phyloP scores from a whole-genome alignment of 108 stramenopile genomes.

The Cylindrotheca fusiformis region DNA sequence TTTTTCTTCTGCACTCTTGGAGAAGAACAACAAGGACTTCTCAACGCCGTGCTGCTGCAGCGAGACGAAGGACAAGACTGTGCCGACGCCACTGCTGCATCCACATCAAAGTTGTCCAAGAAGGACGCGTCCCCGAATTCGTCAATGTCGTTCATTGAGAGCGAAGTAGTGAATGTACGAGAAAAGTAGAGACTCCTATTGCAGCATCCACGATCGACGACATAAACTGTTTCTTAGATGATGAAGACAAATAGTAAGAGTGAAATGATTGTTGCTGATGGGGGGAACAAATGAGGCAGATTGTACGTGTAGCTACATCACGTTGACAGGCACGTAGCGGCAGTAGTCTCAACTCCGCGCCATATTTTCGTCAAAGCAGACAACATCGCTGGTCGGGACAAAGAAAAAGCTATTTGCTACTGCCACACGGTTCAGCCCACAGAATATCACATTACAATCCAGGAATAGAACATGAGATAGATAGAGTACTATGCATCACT shows the following conservation, averaged over 20 bases:
- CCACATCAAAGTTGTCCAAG: constrained; percentile 33
- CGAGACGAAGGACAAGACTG: background rate
- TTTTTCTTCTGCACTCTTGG: background rate
- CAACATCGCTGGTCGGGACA: too few species aligned
- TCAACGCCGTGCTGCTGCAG: background rate
- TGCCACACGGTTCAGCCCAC: too few species aligned
- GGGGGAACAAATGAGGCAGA: too few species aligned
- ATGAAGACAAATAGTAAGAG: too few species aligned
- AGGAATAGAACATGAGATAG: too few species aligned
- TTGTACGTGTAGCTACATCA: too few species aligned
- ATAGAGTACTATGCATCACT: background rate
- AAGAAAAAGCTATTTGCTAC: too few species aligned
- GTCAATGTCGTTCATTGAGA: background rate
- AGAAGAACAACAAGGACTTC: background rate
- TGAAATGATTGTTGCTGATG: too few species aligned
- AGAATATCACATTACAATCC: too few species aligned
- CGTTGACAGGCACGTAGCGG: too few species aligned
- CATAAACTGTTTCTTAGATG: background rate
- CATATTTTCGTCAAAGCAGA: too few species aligned
- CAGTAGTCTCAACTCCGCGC: too few species aligned
- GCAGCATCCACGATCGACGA: background rate
- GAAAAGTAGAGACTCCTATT: background rate
- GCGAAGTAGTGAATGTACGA: background rate
- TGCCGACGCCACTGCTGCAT: constrained; percentile 26
- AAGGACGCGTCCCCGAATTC: constrained; percentile 29